A percentile compares a stretch with the other conserved stretches of the same genome.
These are phyloP conservation scores for Apostasia ramifera DNA, from an alignment of 106 monocot species.

Conservation along the genomic window DNA sequence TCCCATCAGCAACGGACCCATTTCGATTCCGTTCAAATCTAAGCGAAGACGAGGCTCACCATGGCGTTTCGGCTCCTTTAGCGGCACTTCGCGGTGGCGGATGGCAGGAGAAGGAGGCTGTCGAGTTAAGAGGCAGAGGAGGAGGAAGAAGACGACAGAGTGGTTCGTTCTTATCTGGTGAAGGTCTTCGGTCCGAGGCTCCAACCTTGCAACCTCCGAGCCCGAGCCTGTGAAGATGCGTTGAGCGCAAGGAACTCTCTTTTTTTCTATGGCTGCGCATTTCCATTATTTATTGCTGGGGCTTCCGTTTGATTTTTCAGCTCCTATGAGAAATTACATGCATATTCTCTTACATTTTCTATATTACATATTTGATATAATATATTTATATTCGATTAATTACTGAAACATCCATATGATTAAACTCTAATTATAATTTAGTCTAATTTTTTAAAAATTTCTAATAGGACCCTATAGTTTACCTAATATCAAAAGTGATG, in stretches of 20 bases:
- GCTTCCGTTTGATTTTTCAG: background rate
- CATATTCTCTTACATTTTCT: too few species aligned
- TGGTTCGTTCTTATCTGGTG: constrained; percentile 13
- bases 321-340: too few species aligned
- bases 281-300: constrained; percentile 1
- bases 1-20: background rate
- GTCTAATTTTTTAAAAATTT: too few species aligned
- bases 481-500: too few species aligned
- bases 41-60: background rate
- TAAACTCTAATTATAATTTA: too few species aligned
- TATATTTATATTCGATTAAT: too few species aligned
- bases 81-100: background rate
- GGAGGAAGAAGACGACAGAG: background rate
- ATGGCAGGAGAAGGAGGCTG: background rate
- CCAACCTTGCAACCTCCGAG: background rate
- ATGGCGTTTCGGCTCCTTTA: background rate
- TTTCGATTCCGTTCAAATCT: background rate
- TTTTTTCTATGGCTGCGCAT: background rate
- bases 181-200: constrained; percentile 3
- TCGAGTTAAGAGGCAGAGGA: background rate
- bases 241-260: constrained; percentile 2
- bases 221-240: background rate
- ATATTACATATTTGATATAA: too few species aligned
- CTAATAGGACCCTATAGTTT: too few species aligned
- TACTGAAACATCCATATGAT: too few species aligned